Conservation (phyloP, 148 eudicot species). For the Rhododendron williamsianum region DNA sequence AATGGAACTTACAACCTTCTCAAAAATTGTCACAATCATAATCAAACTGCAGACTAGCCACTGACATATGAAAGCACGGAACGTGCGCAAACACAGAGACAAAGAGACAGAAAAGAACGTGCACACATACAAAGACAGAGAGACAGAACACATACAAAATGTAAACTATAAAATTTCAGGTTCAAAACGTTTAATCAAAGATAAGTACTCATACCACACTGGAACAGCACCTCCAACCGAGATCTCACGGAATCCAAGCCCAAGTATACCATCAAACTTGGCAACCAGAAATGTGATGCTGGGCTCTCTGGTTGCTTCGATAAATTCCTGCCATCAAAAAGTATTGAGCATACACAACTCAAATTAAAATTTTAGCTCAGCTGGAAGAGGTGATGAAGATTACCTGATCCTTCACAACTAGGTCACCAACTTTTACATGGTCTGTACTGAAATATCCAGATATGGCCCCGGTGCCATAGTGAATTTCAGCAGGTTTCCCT, state of each 20-base stretch:
- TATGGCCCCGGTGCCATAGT: conserved; percentile 66
- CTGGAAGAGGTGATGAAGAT: not conserved
- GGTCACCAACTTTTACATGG: conserved; percentile 56
- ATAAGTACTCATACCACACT: conserved; percentile 57
- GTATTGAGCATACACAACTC: not conserved
- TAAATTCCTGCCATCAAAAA: conserved; percentile 46
- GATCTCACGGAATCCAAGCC: conserved; percentile 86
- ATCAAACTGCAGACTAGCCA: not conserved
- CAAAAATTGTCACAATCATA: not conserved
- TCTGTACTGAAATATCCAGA: conserved; percentile 77
- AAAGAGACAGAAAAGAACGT: not conserved
- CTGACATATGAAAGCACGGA: not conserved
- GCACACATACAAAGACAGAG: not conserved
- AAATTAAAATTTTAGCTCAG: not conserved
- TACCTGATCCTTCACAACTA: conserved; percentile 65
- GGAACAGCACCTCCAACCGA: conserved; percentile 82
- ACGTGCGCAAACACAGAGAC: not conserved
- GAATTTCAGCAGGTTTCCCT: conserved; percentile 70
- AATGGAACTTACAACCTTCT: not conserved
- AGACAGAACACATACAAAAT: not conserved
- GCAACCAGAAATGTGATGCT: conserved; percentile 76
- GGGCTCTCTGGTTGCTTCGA: conserved; percentile 93
- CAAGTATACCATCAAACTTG: conserved; percentile 93
- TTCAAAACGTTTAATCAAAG: not conserved
- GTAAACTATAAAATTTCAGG: not conserved